phyloP scores from a whole-genome alignment of 2,329 filamentous ascomycete species.

The Aspergillus sp. region DNA sequence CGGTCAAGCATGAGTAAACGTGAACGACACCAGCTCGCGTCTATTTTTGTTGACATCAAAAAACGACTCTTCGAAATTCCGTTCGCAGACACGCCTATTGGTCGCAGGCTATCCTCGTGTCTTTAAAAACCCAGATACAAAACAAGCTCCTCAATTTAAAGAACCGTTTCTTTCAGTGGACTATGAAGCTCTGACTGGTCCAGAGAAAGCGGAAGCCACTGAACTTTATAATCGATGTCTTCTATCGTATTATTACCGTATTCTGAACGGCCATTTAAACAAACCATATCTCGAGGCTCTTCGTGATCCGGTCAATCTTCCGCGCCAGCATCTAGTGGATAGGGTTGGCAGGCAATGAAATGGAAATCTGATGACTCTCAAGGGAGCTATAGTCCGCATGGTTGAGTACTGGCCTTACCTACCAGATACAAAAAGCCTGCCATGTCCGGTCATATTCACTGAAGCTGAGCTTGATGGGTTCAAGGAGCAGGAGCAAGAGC shows the following conservation, averaged over 20 bases:
- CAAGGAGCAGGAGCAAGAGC: conserved; percentile 9
- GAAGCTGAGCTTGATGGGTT: conserved; percentile 3
- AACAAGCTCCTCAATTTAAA: conserved; percentile 9
- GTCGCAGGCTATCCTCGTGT: conserved; percentile 15
- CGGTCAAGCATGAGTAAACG: too few relatives aligned
- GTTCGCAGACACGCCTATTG: conserved; percentile 20
- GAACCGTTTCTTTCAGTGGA: conserved; percentile 15
- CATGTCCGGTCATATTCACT: conserved; percentile 6
- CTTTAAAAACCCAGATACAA: conserved; percentile 23
- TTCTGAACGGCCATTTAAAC: conserved; percentile 23
- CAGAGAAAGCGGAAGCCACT: conserved; percentile 19
- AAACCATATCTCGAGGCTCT: conserved; percentile 22
- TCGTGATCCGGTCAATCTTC: conserved; percentile 14
- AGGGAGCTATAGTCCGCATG: conserved; percentile 20
- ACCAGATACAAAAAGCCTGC: background rate
- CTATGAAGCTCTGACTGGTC: conserved; percentile 16
- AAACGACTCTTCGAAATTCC: conserved; percentile 17
- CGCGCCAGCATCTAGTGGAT: conserved; percentile 23
- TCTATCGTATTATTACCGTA: conserved; percentile 21
- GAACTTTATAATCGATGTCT: conserved; percentile 15
- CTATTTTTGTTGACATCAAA: too few relatives aligned
- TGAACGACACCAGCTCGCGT: too few relatives aligned
- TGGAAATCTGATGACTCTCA: conserved; percentile 23
- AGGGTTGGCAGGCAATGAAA: conserved; percentile 21
- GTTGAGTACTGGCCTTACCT: conserved; percentile 10